These are phyloP conservation scores for Thermothelomyces thermophilus DNA, from an alignment of 2,329 filamentous ascomycete genomes.

Conservation along the genomic window DNA sequence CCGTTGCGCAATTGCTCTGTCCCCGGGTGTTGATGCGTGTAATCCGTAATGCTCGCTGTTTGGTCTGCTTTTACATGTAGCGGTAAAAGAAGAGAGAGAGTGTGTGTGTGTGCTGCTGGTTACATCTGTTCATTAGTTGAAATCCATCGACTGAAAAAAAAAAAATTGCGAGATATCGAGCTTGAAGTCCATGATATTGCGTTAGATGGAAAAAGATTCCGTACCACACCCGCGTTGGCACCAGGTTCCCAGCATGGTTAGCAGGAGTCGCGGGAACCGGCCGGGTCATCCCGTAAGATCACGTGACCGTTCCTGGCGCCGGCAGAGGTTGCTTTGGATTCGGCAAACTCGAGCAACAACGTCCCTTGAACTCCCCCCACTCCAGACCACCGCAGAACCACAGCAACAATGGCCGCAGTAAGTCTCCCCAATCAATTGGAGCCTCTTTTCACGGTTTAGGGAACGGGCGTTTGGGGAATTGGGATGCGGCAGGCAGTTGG, in stretches of 20 bases:
- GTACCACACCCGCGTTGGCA: no score
- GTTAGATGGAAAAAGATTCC: no score
- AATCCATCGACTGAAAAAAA: no score
- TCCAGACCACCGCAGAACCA: conserved; percentile 40
- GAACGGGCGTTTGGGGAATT: background rate
- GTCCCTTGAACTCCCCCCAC: conserved; percentile 46
- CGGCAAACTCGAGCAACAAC: conserved; percentile 36
- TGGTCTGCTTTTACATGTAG: background rate
- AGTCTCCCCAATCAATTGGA: conserved; percentile 35
- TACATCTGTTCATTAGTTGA: no score
- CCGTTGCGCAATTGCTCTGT: background rate
- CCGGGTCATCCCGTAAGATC: conserved; percentile 20
- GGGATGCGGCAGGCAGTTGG: background rate
- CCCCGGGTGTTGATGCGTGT: background rate
- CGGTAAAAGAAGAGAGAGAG: no score
- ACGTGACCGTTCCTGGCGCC: conserved; percentile 22
- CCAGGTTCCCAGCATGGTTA: background rate
- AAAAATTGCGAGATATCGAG: no score
- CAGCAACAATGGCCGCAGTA: conserved; percentile 63
- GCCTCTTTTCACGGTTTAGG: background rate
- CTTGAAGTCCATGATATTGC: no score
- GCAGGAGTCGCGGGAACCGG: no score
- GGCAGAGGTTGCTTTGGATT: conserved; percentile 20
- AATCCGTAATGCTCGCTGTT: background rate
- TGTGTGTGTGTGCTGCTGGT: no score